Conservation (phyloP, 2,329 filamentous ascomycete genomes). For the Thielaviopsis euricoi region DNA sequence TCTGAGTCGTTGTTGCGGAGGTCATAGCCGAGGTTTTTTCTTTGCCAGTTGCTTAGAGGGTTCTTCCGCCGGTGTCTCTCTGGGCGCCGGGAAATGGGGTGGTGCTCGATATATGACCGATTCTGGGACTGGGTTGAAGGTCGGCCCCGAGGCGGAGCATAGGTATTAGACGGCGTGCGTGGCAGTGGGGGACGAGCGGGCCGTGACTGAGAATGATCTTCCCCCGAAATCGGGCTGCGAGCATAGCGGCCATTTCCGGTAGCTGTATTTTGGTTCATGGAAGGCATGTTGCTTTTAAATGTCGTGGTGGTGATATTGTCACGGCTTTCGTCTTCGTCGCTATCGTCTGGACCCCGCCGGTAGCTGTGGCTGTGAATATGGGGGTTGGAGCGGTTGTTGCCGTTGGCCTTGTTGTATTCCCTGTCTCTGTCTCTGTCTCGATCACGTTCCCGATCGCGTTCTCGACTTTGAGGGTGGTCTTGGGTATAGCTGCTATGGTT, state of each 20-base stretch:
- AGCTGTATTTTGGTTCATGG: neutral
- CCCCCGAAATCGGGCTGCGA: neutral
- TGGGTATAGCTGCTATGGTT: neutral
- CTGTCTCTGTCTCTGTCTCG: neutral
- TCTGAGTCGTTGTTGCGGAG: slow-evolving; percentile 54
- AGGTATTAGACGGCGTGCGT: slow-evolving; percentile 64
- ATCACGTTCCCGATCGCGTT: neutral
- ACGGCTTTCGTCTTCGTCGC: neutral
- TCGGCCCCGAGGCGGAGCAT: slow-evolving; percentile 36
- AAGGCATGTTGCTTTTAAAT: neutral
- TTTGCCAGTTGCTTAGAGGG: neutral
- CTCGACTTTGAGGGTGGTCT: neutral
- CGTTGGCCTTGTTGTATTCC: neutral
- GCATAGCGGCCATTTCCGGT: neutral
- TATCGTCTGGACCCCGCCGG: neutral
- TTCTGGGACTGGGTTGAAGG: slow-evolving; percentile 1
- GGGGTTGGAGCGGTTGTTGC: neutral
- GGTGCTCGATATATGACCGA: neutral
- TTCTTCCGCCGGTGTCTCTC: neutral
- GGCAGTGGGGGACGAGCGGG: slow-evolving; percentile 22
- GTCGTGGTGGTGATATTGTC: neutral
- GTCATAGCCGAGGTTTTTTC: slow-evolving; percentile 70
- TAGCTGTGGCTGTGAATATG: neutral
- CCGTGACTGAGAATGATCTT: neutral
- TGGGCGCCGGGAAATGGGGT: neutral